Evolutionary conservation across 2,329 filamentous ascomycete genomes (phyloP).

Genomic region (Calonectria fujianensis): DNA sequence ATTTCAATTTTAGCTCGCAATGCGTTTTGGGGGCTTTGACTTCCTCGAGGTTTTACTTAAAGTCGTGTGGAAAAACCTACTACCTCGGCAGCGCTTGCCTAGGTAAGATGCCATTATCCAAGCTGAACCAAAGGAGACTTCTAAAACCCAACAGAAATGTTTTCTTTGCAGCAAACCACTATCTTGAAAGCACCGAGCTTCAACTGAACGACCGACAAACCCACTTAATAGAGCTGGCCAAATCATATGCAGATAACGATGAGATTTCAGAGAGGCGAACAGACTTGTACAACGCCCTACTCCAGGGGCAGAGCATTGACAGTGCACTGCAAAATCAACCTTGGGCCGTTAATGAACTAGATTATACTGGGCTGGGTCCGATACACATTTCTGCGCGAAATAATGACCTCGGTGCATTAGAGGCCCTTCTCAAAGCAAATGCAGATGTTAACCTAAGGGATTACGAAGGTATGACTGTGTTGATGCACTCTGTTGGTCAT

Average conservation of each 20-base stretch:
- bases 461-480: not conserved
- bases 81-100: constrained; percentile 3
- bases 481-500: not conserved
- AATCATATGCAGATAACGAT: constrained; percentile 1
- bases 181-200: not conserved
- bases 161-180: not conserved
- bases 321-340: not conserved
- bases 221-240: not conserved
- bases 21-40: not conserved
- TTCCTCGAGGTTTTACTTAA: constrained; percentile 5
- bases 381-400: not conserved
- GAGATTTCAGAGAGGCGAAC: constrained; percentile 2
- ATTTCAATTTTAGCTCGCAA: too few species aligned
- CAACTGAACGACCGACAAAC: constrained; percentile 2
- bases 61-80: constrained; percentile 16
- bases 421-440: constrained; percentile 10
- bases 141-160: not conserved
- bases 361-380: not conserved
- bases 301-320: not conserved
- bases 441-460: not conserved
- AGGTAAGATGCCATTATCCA: not conserved
- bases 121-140: too few species aligned
- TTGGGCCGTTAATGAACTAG: constrained; percentile 1
- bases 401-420: not conserved
- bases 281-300: not conserved